A percentile compares a stretch with the other conserved stretches of the same genome.
Evolutionary conservation across 495 filamentous ascomycete species (phyloP).

Genomic region (Penicillium turbatum): DNA sequence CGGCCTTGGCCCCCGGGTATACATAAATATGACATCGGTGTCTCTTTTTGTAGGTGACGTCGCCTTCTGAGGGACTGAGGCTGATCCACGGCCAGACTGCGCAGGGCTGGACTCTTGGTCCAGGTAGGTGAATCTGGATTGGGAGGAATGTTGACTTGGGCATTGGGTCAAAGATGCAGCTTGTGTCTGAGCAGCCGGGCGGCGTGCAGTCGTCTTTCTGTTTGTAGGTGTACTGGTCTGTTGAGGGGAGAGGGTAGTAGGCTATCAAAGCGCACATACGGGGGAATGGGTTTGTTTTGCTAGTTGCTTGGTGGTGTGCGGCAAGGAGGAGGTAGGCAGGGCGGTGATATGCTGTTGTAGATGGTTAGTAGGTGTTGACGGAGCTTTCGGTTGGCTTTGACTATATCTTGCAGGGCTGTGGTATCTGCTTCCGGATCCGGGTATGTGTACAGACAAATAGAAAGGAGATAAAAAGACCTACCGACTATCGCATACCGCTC

Average conservation of each 20-base stretch:
- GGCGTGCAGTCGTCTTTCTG: slow-evolving; percentile 8
- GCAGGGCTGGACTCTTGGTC: slow-evolving; percentile 44
- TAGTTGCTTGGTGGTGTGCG: slow-evolving; percentile 43
- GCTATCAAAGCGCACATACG: slow-evolving; percentile 50
- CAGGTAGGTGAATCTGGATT: slow-evolving; percentile 46
- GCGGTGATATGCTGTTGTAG: slow-evolving; percentile 46
- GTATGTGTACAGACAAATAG: neutral
- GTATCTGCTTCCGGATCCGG: neutral
- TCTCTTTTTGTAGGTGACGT: slow-evolving; percentile 38
- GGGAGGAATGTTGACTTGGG: slow-evolving; percentile 43
- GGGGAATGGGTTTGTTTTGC: slow-evolving; percentile 38
- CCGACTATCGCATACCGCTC: slow-evolving; percentile 47
- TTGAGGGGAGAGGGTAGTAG: slow-evolving; percentile 50
- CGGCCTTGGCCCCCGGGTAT: slow-evolving; percentile 44
- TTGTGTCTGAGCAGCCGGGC: slow-evolving; percentile 27
- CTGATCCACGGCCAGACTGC: slow-evolving; percentile 27
- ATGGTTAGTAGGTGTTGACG: neutral
- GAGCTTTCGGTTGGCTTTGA: neutral
- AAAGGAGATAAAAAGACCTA: slow-evolving; percentile 15
- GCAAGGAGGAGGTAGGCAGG: slow-evolving; percentile 54
- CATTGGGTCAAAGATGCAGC: slow-evolving; percentile 33
- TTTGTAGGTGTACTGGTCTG: slow-evolving; percentile 4
- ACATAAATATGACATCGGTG: slow-evolving; percentile 42
- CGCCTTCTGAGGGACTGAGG: slow-evolving; percentile 15
- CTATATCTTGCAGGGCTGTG: neutral